Evolutionary conservation across 306 rosid species (phyloP), one percentile per base, ranked within the genome.

Genomic region (Trifolium repens): DNA sequence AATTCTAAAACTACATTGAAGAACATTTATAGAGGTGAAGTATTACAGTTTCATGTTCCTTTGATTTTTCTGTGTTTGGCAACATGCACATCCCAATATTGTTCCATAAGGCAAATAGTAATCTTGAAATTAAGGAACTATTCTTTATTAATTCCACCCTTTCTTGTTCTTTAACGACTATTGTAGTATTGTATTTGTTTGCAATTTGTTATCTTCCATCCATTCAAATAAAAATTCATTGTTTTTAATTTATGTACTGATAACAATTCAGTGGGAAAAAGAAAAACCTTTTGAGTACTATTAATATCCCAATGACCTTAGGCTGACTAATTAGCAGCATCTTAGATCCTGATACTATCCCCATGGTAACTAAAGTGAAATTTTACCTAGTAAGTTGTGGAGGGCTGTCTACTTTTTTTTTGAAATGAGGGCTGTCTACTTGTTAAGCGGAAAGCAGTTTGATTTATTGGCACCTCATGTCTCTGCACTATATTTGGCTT

Each of bases 51-150:
- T 78, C 66, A 71, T 39, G 27, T 50, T 46, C 32, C 19, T 5
- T 11, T 59, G 61, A 60, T 35, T 35, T 78, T 53, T 19, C 71
- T 39, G 58, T 63, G 59, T 79, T 71, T 50, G 58, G 54, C 40
- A 42, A 42, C 67, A 52, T 79, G 73, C 52, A 30, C 52, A 32
- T 50, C 42, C 46, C 30, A 52, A 7, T 60, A 24, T 70, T 30
- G 46, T 52, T 22, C 42, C 58, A 46, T 16, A 14, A 24, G 34
- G 72, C 43, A 12, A 22, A 71, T 34, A 39, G 63, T 71, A 14
- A 71, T 17, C 60, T 27, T 64, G 60, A 79, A 71, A 30, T 4
- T 12, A 49, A 34, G 58, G 67, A 72, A 64, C 52, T 79, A 40
- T 27, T 65, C 67, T 71, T 16, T n/a, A 30, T 40, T 62, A 40